These are phyloP conservation scores for Diaporthe helianthi DNA, from an alignment of 2,329 filamentous ascomycete species.

Conservation along the genomic window DNA sequence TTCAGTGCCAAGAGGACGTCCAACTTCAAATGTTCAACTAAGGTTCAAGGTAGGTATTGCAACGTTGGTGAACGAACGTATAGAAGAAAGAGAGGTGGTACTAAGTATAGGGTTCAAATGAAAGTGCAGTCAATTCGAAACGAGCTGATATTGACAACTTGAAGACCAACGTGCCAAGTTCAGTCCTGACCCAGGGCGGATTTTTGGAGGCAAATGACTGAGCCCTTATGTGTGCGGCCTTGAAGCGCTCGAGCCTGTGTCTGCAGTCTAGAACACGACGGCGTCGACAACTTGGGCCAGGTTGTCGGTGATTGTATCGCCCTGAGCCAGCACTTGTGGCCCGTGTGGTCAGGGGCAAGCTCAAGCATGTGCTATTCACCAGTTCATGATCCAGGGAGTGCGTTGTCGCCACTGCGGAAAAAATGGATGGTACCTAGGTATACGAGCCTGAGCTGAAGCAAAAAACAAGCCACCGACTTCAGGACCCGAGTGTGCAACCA, in stretches of 20 bases:
- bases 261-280: conserved; percentile 4
- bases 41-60: no score
- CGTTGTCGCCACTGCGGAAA: not conserved
- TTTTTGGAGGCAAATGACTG: not conserved
- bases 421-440: not conserved
- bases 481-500: not conserved
- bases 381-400: not conserved
- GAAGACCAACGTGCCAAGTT: not conserved
- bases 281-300: not conserved
- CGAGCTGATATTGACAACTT: not conserved
- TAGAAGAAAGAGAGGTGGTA: not conserved
- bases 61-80: not conserved
- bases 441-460: conserved; percentile 23
- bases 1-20: not conserved
- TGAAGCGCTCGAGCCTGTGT: not conserved
- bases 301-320: not conserved
- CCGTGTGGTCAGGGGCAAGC: conserved; percentile 1
- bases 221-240: not conserved
- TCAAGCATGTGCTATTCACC: no score
- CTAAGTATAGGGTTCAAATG: not conserved
- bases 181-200: not conserved
- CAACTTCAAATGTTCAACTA: no score
- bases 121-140: not conserved
- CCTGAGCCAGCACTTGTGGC: no score
- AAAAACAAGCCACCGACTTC: not conserved